These are phyloP conservation scores for Plicaturopsis crispa DNA, from an alignment of 768 basidiomycete species.

Conservation along the genomic window DNA sequence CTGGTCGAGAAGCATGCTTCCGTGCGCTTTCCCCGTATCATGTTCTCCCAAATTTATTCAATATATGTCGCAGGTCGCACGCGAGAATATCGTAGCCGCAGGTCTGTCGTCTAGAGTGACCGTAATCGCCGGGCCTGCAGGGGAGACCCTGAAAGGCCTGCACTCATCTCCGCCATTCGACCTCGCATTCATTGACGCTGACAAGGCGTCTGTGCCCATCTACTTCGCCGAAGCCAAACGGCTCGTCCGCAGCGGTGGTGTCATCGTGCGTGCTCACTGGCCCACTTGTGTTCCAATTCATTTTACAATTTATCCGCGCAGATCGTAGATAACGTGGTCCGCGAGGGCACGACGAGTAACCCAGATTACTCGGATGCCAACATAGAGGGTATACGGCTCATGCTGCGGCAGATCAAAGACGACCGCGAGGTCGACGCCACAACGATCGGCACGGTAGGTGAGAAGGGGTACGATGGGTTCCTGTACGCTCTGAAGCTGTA, in stretches of 20 bases:
- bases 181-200: constrained; percentile 43
- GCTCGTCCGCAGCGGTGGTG: constrained; percentile 32
- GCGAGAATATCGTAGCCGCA: constrained; percentile 30
- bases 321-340: constrained; percentile 34
- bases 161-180: constrained; percentile 32
- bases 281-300: not conserved
- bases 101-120: constrained; percentile 27
- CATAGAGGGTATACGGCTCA: constrained; percentile 38
- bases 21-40: no score
- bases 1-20: constrained; percentile 36
- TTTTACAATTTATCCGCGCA: no score
- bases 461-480: constrained; percentile 25
- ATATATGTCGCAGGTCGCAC: constrained; percentile 28
- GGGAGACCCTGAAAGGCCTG: constrained; percentile 26
- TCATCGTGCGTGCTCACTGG: constrained; percentile 4
- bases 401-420: constrained; percentile 37
- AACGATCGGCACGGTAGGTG: constrained; percentile 25
- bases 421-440: constrained; percentile 34
- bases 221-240: constrained; percentile 36
- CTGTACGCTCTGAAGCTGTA: constrained; percentile 14
- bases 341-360: constrained; percentile 23
- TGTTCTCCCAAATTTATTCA: no score
- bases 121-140: constrained; percentile 26
- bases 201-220: constrained; percentile 30
- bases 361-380: constrained; percentile 20